Evolutionary conservation across 2,329 filamentous ascomycete species (phyloP), one percentile per base, ranked within the genome.

Genomic region (Shiraia sp.): DNA sequence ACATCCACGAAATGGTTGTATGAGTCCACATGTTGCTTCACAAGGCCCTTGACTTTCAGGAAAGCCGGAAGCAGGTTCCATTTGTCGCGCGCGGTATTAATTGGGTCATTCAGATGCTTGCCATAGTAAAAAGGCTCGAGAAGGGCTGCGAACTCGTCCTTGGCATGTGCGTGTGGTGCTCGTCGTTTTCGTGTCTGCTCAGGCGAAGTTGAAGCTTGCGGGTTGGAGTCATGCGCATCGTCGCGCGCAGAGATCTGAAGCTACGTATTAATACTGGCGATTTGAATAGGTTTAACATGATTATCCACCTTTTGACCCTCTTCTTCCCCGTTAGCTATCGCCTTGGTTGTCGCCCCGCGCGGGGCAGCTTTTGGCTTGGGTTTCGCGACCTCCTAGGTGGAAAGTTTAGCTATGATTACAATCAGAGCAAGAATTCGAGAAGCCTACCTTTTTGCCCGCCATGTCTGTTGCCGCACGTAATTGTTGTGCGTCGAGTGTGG

Each of bases 1-100:
- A 95, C 87, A 58, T 99, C 90, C 55, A 96, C 87, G 60, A 99
- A 97, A 73, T 93, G 96, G 73, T 99, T 96, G 79, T 95, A 99
- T 16, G 93, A 97, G 75, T 99, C 95, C 65, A 96, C 92, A 70
- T 96, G 91, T 76, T 97, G 92, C 71, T 96, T 96, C 38, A 96
- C 91, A 42, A 96, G 77, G 42, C 91, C 91, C 72, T 99, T 99
- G 61, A 96, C 91, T 71, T 96, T 96, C 45, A 99, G 76, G 70
- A 99, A 99, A n/a, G 93, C 93, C 0, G 93, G 95, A 19, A 99
- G 75, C 29, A 99, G 78, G 68, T 97, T 96, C 82, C 92, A 96
- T 78, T 99, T 99, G 75, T 99, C 93, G 62, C 87, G 57, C 19
- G 82, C 83, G 1, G 84, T 87, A 47, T 85, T 78, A 59, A 88